Evolutionary conservation across 2,329 filamentous ascomycete genomes (phyloP).

Genomic region (Cladobotryum protrusum): DNA sequence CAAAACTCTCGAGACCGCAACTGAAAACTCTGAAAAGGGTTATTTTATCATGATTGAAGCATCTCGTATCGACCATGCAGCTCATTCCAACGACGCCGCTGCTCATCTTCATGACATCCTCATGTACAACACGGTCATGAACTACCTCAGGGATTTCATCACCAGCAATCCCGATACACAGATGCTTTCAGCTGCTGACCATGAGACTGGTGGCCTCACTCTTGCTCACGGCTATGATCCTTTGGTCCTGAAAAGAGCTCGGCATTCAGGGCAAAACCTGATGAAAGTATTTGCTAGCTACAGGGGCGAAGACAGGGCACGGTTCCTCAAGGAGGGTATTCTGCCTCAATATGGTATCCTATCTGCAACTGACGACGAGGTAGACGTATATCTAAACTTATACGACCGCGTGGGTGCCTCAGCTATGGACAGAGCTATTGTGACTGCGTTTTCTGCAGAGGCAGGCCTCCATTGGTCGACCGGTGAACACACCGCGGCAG

Average conservation of each 20-base stretch:
- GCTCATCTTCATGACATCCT: conserved; percentile 19
- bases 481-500: conserved; percentile 16
- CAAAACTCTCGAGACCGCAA: conserved; percentile 14
- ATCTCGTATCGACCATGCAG: conserved; percentile 20
- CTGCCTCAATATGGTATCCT: conserved; percentile 16
- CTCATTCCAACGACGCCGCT: conserved; percentile 18
- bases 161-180: conserved; percentile 18
- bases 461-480: conserved; percentile 19
- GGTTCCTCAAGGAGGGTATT: conserved; percentile 12
- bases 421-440: conserved; percentile 11
- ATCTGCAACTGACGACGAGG: conserved; percentile 11
- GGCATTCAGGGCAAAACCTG: conserved; percentile 15
- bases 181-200: conserved; percentile 20
- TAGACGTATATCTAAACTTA: conserved; percentile 9
- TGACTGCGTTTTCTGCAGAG: conserved; percentile 10
- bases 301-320: conserved; percentile 11
- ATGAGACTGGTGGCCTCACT: conserved; percentile 21
- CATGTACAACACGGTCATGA: conserved; percentile 21
- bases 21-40: conserved; percentile 11
- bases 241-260: conserved; percentile 11
- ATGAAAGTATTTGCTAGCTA: conserved; percentile 8
- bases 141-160: conserved; percentile 17
- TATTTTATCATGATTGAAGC: conserved; percentile 23
- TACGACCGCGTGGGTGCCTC: conserved; percentile 8
- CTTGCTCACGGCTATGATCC: conserved; percentile 17